These are phyloP conservation scores for Colletotrichum sp. DNA, from an alignment of 2,329 filamentous ascomycete genomes.

Conservation along the genomic window DNA sequence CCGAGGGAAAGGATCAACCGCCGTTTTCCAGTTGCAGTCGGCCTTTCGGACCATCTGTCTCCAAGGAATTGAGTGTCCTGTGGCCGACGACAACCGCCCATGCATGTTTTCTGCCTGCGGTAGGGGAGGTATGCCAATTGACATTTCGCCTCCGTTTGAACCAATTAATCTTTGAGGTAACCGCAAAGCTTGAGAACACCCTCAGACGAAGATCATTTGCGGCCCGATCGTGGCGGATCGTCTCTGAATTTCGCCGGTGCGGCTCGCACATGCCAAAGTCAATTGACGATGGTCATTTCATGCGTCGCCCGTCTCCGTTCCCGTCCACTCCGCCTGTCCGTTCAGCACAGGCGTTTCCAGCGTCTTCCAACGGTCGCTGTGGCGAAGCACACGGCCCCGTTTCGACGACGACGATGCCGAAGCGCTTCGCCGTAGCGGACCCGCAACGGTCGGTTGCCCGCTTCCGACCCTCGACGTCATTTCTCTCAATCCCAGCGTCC, in stretches of 20 bases:
- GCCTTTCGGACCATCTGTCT: neutral
- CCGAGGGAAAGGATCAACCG: conserved; percentile 1
- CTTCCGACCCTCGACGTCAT: conserved; percentile 14
- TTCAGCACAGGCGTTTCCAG: neutral
- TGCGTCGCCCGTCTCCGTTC: neutral
- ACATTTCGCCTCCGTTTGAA: neutral
- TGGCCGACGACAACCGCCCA: neutral
- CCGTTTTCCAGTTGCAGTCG: neutral
- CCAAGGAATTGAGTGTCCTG: neutral
- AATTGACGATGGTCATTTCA: neutral
- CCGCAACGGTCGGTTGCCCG: neutral
- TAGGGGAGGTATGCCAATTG: neutral
- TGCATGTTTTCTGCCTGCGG: neutral
- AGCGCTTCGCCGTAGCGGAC: neutral
- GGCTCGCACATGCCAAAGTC: neutral
- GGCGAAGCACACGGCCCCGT: conserved; percentile 3
- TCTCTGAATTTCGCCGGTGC: neutral
- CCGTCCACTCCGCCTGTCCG: neutral
- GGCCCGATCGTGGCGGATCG: neutral
- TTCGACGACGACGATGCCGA: conserved; percentile 13
- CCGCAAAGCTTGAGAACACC: neutral
- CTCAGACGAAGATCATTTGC: neutral
- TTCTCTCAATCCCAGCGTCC: neutral
- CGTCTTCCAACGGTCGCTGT: neutral
- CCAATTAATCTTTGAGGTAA: neutral